Evolutionary conservation across 2,329 filamentous ascomycete species (phyloP).

Genomic region (Hyphodiscus sp.): DNA sequence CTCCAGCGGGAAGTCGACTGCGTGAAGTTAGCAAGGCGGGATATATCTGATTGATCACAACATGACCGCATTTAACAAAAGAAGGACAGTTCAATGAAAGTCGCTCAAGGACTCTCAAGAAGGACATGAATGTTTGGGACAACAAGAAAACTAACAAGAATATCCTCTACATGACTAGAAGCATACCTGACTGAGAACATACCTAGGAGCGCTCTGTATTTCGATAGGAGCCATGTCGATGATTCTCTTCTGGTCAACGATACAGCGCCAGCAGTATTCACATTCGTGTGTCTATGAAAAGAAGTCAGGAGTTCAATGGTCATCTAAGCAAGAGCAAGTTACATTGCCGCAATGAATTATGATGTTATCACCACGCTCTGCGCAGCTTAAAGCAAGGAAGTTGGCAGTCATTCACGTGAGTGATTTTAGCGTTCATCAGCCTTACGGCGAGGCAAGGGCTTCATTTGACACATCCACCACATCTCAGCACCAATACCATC

Average conservation of each 20-base stretch:
- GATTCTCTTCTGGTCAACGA: background rate
- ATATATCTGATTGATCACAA: background rate
- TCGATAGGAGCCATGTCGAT: constrained; percentile 6
- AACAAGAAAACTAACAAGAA: background rate
- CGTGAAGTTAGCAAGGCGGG: background rate
- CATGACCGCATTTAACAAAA: background rate
- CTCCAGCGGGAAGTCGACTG: constrained; percentile 12
- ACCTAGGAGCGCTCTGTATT: constrained; percentile 5
- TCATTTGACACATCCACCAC: background rate
- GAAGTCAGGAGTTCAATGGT: constrained; percentile 1
- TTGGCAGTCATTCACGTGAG: background rate
- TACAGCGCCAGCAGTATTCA: background rate
- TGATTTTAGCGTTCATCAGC: background rate
- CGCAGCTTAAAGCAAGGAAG: background rate
- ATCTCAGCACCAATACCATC: background rate
- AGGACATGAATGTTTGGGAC: background rate
- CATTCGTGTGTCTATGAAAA: background rate
- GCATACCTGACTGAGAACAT: background rate
- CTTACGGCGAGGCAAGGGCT: background rate
- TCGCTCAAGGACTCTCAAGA: background rate
- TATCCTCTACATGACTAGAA: background rate
- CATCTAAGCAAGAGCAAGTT: background rate
- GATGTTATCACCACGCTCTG: background rate
- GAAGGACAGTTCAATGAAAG: background rate
- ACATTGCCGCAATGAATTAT: background rate